Evolutionary conservation across 805 yeast species (phyloP).

Genomic region (Peterozyma xylosa): DNA sequence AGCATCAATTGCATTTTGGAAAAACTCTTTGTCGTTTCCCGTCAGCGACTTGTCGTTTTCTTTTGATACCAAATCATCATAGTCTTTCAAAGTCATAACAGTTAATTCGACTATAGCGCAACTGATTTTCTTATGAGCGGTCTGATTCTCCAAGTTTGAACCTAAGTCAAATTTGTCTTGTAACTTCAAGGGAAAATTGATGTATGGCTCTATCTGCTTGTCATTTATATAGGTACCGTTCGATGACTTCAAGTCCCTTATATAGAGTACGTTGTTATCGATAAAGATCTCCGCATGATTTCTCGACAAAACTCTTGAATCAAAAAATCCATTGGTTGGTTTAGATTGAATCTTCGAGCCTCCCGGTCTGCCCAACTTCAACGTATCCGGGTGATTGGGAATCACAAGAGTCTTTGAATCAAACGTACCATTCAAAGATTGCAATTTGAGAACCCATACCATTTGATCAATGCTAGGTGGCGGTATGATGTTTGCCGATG

Average conservation of each 20-base stretch:
- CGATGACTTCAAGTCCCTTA: conserved; percentile 82
- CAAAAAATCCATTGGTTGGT: conserved; percentile 85
- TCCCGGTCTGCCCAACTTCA: conserved; percentile 87
- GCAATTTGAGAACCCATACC: conserved; percentile 59
- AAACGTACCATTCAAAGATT: conserved; percentile 77
- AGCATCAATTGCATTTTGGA: conserved; percentile 26
- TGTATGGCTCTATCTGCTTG: conserved; percentile 53
- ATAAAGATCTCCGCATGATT: conserved; percentile 90
- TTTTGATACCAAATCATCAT: conserved; percentile 16
- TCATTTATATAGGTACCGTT: conserved; percentile 93
- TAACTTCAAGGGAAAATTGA: conserved; percentile 57
- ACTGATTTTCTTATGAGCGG: conserved; percentile 79
- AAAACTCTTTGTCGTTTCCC: conserved; percentile 17
- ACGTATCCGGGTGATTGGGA: conserved; percentile 74
- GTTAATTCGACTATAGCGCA: conserved; percentile 74
- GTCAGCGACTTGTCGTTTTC: conserved; percentile 14
- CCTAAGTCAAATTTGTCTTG: conserved; percentile 93
- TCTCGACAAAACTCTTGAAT: conserved; percentile 85
- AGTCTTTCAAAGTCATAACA: conserved; percentile 35
- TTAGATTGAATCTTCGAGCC: conserved; percentile 52
- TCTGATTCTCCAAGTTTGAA: conserved; percentile 67
- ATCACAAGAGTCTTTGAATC: conserved; percentile 70
- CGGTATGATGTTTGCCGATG: conserved; percentile 3
- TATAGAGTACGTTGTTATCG: conserved; percentile 54
- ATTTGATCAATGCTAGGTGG: conserved; percentile 22